Evolutionary conservation across 2,329 filamentous ascomycete genomes (phyloP), one percentile per base, ranked within the genome.

Genomic region (Pezicula neosporulosa): DNA sequence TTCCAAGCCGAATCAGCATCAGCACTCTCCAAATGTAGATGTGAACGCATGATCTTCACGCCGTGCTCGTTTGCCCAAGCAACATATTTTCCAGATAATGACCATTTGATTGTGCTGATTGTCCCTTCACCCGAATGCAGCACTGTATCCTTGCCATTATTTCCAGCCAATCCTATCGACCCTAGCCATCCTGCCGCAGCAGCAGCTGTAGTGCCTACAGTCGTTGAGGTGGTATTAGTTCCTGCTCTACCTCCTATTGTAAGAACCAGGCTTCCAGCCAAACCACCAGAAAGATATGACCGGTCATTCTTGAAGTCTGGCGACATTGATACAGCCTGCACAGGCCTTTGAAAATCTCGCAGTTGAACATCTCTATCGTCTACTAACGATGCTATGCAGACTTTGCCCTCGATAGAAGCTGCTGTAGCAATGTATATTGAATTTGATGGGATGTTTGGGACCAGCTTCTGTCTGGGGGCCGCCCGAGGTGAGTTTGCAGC

Each of bases 21-120:
- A 12, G 79, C 78, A 56, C 77, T 84, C 6, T 95, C 90, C 5
- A 97, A 77, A 60, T 92, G 83, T 18, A 95, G 66, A 66, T 94
- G 90, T 4, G 90, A 90, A 36, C 94, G 83, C 92, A 97, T 97
- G 54, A 99, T 94, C 68, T 97, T 97, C 66, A 97, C 95, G 4
- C 94, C 94, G 63, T 95, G 87, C 69, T 99, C 94, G 63, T 97
- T 99, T 38, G 96, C 80, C 94, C 94, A 99, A 0, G 86, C 89
- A 1, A 97, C 88, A 64, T 92, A 97, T 70, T 88, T 94, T 1
- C 94, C 93, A 0, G 90, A 93, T 38, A 93, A 68, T 0, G 93
- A 97, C 91, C 93, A 99, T 68, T 95, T 93, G 64, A 99, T 94
- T 3, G 86, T 88, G 66, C 84, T 93, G 56, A 99, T 94, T 2